Evolutionary conservation across 768 basidiomycete species (phyloP), one percentile per base, ranked within the genome.

Genomic region (Dacryopinax spathularia): DNA sequence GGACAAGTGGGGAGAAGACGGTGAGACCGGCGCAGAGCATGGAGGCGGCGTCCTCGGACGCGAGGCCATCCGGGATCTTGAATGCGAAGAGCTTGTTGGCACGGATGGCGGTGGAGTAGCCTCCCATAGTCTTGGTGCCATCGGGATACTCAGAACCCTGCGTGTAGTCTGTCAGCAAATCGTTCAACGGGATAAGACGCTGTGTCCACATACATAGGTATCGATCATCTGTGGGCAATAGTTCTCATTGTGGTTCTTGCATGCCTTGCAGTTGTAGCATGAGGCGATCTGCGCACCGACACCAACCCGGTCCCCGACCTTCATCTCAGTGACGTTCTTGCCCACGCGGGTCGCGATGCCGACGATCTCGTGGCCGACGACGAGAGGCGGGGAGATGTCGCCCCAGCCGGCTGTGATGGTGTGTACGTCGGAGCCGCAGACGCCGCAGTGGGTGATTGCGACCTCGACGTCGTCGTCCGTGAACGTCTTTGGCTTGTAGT

Each of bases 11-110:
- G 2, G 72, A 73, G 70, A 69, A 75, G 60, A 72, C 70, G 66
- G 75, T 77, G 31, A 75, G 66, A 66, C 74, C 75, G 34, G 70
- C 76, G 68, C 73, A 77, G 48, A 75, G 67, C 70, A 77, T 73
- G 39, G 75, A 75, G n/a, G 77, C 77, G 20, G 75, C 77, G 43
- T 74, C 65, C n/a, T 68, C 71, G 10, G 72, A 72, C 48, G 70
- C 68, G 39, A 78, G 66, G 3, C 62, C 43, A 15, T 74, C 73
- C 10, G 77, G 77, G 37, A 78, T 74, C 33, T 69, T 65, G 66
- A 78, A 71, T 48, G 74, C 73, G 65, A 77, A 78, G 66, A 72
- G 69, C 44, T 72, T 70, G 63, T 76, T 75, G 20, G 71, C 74
- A 27, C 77, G 71, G 62, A 76, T 69, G 69, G 74, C 72, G 64